A percentile compares a stretch with the other conserved stretches of the same genome.
phyloP scores from a whole-genome alignment of 208 protist species.

The Trypanosoma theileri region DNA sequence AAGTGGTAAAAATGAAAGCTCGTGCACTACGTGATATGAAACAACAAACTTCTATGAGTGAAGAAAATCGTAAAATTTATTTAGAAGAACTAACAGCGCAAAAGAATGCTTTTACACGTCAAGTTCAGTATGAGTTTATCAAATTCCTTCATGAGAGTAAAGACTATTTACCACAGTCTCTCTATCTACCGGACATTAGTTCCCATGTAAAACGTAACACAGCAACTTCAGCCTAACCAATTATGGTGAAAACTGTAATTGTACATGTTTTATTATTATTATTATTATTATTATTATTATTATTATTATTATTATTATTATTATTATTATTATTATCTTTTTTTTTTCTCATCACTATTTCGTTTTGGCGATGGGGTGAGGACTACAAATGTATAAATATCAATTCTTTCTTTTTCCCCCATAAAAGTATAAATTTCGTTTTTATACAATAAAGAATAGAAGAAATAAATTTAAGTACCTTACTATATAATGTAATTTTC shows the following conservation, averaged over 20 bases:
- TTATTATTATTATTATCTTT: slow-evolving; percentile 11
- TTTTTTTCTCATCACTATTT: slow-evolving; percentile 6
- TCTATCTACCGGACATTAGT: slow-evolving; percentile 77
- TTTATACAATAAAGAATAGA: too few species aligned
- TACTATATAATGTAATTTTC: too few species aligned
- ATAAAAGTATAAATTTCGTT: background rate
- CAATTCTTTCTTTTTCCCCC: background rate
- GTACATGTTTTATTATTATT: background rate
- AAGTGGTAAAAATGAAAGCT: slow-evolving; percentile 41
- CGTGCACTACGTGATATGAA: slow-evolving; percentile 40
- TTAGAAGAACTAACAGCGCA: slow-evolving; percentile 46
- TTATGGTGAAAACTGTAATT: background rate
- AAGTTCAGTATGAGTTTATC: slow-evolving; percentile 79
- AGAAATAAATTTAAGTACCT: too few species aligned
- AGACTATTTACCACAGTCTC: slow-evolving; percentile 68
- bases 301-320: slow-evolving; percentile 4
- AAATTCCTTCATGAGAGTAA: slow-evolving; percentile 86
- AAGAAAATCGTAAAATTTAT: slow-evolving; percentile 36
- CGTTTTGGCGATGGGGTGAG: background rate
- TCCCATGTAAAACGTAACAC: slow-evolving; percentile 37
- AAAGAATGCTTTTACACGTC: slow-evolving; percentile 45
- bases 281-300: background rate
- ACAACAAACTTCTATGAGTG: slow-evolving; percentile 24
- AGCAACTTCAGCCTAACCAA: background rate
- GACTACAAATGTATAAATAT: background rate